Evolutionary conservation across 352 stramenopile species (phyloP).

Genomic region (Globisporangium middletonii): DNA sequence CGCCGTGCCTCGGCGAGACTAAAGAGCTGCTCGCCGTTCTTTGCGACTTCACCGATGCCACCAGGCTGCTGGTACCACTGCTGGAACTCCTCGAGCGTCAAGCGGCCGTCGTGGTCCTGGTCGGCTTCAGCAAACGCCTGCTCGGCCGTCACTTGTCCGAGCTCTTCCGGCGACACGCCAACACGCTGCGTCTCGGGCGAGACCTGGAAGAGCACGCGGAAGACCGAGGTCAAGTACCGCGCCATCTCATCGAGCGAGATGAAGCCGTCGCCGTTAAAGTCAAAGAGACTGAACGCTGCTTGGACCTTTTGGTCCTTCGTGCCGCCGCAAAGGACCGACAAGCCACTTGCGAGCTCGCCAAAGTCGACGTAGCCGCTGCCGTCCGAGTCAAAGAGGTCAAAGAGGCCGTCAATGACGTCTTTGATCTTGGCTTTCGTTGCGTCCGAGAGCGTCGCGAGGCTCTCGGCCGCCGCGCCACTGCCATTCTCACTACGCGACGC

Average conservation of each 20-base stretch:
- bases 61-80: constrained; percentile 77
- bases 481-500: neutral
- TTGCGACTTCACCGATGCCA: constrained; percentile 66
- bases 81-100: constrained; percentile 85
- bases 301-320: constrained; percentile 85
- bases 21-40: constrained; percentile 76
- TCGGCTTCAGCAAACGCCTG: constrained; percentile 73
- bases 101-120: constrained; percentile 57
- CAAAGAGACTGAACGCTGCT: constrained; percentile 80
- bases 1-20: constrained; percentile 58
- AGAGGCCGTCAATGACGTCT: constrained; percentile 58
- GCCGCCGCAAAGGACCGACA: constrained; percentile 79
- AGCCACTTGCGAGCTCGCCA: constrained; percentile 69
- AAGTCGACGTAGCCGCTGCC: constrained; percentile 77
- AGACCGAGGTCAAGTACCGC: constrained; percentile 83
- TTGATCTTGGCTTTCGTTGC: constrained; percentile 42
- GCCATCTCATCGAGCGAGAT: constrained; percentile 87
- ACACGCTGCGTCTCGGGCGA: constrained; percentile 52
- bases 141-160: constrained; percentile 73
- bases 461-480: constrained; percentile 5
- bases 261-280: constrained; percentile 87
- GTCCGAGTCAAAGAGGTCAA: constrained; percentile 79
- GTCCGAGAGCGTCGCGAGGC: constrained; percentile 8
- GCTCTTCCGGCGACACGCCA: constrained; percentile 64
- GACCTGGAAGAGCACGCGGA: constrained; percentile 83